Evolutionary conservation across 345 rosid species (phyloP).

Genomic region (Hibiscus mutabilis): DNA sequence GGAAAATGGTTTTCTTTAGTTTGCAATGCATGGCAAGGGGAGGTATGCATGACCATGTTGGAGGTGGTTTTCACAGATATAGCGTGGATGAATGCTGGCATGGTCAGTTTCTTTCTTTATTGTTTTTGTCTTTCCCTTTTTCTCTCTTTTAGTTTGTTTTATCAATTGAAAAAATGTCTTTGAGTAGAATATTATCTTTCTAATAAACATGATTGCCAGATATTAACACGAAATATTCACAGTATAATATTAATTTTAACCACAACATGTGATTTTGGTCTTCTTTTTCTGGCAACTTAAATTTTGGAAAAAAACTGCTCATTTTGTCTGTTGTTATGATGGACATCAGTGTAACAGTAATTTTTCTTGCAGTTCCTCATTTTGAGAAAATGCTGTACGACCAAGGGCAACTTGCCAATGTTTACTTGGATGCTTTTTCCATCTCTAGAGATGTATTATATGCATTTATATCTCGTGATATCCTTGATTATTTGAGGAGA

Average conservation of each 20-base stretch:
- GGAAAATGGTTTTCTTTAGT: constrained; percentile 63
- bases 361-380: constrained; percentile 77
- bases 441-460: constrained; percentile 59
- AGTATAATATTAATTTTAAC: neutral
- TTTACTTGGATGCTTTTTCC: constrained; percentile 71
- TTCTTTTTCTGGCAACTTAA: neutral
- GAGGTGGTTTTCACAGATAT: constrained; percentile 95
- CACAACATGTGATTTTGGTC: neutral
- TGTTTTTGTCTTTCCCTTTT: neutral
- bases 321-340: neutral
- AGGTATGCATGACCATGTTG: constrained; percentile 92
- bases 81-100: constrained; percentile 98
- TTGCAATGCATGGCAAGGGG: constrained; percentile 90
- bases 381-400: constrained; percentile 96
- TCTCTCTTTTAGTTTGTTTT: no score
- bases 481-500: constrained; percentile 86
- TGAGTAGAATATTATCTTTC: neutral
- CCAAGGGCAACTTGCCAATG: constrained; percentile 81
- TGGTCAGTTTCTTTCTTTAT: constrained; percentile 42
- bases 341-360: neutral
- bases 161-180: neutral
- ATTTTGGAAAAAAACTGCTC: neutral
- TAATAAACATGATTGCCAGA: neutral
- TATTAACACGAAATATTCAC: neutral
- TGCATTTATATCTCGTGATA: constrained; percentile 53